These are phyloP conservation scores for Zasmidium citrigriseum DNA, from an alignment of 2,329 filamentous ascomycete species.

Conservation along the genomic window DNA sequence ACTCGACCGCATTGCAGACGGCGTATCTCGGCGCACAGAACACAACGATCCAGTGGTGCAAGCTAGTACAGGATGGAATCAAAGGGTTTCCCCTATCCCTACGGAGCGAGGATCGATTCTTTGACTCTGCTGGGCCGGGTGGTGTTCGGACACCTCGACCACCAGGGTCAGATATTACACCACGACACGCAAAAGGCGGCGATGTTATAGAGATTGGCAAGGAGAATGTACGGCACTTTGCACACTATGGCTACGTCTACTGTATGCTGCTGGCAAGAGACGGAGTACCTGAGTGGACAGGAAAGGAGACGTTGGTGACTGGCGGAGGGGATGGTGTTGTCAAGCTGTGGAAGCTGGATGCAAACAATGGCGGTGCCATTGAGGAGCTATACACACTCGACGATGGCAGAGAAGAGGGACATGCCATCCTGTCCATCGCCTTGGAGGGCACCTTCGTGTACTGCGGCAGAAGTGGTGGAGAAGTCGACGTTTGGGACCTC, in stretches of 20 bases:
- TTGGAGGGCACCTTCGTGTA: slow-evolving; percentile 92
- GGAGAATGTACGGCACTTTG: slow-evolving; percentile 80
- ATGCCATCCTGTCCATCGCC: slow-evolving; percentile 72
- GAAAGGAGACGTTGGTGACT: slow-evolving; percentile 79
- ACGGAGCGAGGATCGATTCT: slow-evolving; percentile 78
- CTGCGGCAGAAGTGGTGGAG: slow-evolving; percentile 80
- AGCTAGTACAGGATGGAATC: slow-evolving; percentile 35
- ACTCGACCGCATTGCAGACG: slow-evolving; percentile 75
- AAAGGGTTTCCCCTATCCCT: slow-evolving; percentile 52
- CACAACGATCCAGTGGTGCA: slow-evolving; percentile 90
- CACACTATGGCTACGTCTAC: slow-evolving; percentile 94
- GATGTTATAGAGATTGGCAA: slow-evolving; percentile 78
- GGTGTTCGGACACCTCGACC: slow-evolving; percentile 76
- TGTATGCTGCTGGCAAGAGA: slow-evolving; percentile 87
- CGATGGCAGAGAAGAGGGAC: slow-evolving; percentile 59
- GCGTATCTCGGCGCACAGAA: slow-evolving; percentile 94
- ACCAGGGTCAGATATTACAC: slow-evolving; percentile 54
- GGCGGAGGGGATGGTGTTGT: slow-evolving; percentile 93
- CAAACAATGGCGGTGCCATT: slow-evolving; percentile 61
- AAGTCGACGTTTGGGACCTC: slow-evolving; percentile 94
- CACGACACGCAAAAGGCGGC: slow-evolving; percentile 56
- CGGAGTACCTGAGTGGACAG: slow-evolving; percentile 67
- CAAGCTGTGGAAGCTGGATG: slow-evolving; percentile 83
- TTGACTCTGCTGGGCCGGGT: slow-evolving; percentile 84
- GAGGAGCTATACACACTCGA: slow-evolving; percentile 68